Evolutionary conservation across 306 rosid species (phyloP), one percentile per base, ranked within the genome.

Genomic region (Cyamopsis tetragonoloba): DNA sequence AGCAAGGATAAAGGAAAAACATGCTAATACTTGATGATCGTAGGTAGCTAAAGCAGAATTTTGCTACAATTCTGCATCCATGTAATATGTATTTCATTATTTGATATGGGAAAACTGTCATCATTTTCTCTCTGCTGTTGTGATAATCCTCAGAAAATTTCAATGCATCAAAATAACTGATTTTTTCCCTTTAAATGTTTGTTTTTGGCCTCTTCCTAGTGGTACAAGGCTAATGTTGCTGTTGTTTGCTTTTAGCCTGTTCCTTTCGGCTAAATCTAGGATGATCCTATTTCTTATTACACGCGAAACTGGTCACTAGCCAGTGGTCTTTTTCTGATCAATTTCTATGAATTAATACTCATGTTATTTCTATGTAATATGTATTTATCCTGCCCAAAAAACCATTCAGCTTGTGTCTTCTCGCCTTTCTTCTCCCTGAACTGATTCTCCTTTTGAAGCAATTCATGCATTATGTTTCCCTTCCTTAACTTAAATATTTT

Each of bases 31-130:
- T 20, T 39, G 15, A 55, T 56, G 41, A 10, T 19, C 19, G 17
- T 34, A 32, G 2, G 46, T 24, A 32, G 49, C 19, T 35, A 62
- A 57, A 26, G 31, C 68, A 59, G 66, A 19, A 68, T 63, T 22
- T 50, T 57, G 30, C 44, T 19, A 3, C 24, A 37, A 41, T 51
- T 46, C 10, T 43, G 19, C 15, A 35, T 24, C 14, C 15, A 37
- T 47, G 56, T 32, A 58, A 28, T 39, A 58, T 73, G 23, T 41
- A 78, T 5, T 46, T 28, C 72, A 11, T 34, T 35, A 27, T 7
- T 44, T 68, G 43, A 27, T 23, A 5, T 11, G 7, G 31, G 3
- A 48, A 51, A 32, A 15, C 24, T 49, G 55, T 74, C 32, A 13
- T 39, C 22, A 3, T 50, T 8, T 30, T 66, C 24, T 10, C 28